Evolutionary conservation across 768 basidiomycete species (phyloP).

Genomic region (Chalciporus chontae): DNA sequence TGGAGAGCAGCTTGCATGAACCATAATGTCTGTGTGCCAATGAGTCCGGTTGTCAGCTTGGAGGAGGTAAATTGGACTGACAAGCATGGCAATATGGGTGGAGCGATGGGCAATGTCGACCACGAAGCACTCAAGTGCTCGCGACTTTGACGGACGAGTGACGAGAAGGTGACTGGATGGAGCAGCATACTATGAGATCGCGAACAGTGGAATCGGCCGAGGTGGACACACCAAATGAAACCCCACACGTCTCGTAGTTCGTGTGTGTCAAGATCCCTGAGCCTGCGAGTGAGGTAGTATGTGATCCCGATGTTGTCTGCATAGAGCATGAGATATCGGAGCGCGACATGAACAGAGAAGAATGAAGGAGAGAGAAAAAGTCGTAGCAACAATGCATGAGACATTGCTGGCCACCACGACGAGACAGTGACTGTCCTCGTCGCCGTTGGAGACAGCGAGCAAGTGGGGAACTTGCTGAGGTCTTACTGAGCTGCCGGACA

Average conservation of each 20-base stretch:
- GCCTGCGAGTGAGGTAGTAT: constrained; percentile 79
- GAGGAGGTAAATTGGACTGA: constrained; percentile 45
- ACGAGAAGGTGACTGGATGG: constrained; percentile 82
- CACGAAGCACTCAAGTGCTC: constrained; percentile 92
- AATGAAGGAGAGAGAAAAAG: constrained; percentile 90
- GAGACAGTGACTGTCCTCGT: constrained; percentile 3
- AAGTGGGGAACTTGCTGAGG: neutral
- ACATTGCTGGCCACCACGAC: constrained; percentile 34
- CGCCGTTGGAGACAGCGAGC: constrained; percentile 12
- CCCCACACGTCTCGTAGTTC: constrained; percentile 87
- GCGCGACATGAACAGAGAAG: constrained; percentile 92
- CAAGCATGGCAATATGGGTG: constrained; percentile 93
- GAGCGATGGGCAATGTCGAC: constrained; percentile 85
- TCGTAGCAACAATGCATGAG: constrained; percentile 84
- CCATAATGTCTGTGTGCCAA: constrained; percentile 76
- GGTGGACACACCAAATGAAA: constrained; percentile 67
- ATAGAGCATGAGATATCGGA: constrained; percentile 80
- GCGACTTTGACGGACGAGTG: constrained; percentile 86
- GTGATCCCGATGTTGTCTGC: constrained; percentile 89
- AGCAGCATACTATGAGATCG: constrained; percentile 15
- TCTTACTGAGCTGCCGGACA: neutral
- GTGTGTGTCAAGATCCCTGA: constrained; percentile 60
- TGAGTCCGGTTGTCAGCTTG: constrained; percentile 9
- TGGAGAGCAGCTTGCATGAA: constrained; percentile 95
- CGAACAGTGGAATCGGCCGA: neutral